Evolutionary conservation across 257 asterid genomes (phyloP), one percentile per base, ranked within the genome.

Genomic region (Osmanthus fragrans): DNA sequence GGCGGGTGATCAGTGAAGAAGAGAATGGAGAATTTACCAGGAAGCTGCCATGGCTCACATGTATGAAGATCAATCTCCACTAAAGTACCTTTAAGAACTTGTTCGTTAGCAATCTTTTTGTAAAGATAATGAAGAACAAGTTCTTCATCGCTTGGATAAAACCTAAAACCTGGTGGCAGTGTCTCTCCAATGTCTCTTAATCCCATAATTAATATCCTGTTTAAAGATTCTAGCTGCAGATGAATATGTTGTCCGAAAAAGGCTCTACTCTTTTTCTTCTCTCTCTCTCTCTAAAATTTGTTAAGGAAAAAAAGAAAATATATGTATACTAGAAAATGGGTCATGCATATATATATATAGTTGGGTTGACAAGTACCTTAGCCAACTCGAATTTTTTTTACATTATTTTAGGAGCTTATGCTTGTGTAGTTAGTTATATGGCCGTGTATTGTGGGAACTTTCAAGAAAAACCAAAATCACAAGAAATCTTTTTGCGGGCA

Each of bases 1-100:
- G 49, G 49, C 4, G 49, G 16, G 45, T 39, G 45, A 39, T 9
- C 45, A 39, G 0, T 2, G 3, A 58, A 23, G 4, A 58, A 29
- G 39, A 27, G 36, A 47, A 18, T 7, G 72, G 12, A 45, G 70
- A 58, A 73, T 82, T 1, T 88, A 94, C 98, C 98, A 4, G 98
- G 98, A 49, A 94, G 98, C 77, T 92, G 96, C 98, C 98, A 94
- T 77, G 98, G 98, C 86, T 94, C 98, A 72, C 97, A 92, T 0
- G 88, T 81, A 78, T 94, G 98, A 32, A 94, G 97, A 69, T 94
- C 98, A 23, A 94, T 88, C 10, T 94, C 98, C 4, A 94, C 89
- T 37, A 94, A 72, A 74, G 97, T 92, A 23, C 88, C 97, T 58
- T 76, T 83, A 0, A 81, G 77, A 75, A 85, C 82, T 9, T 89